Evolutionary conservation across 1,284 basidiomycete species (phyloP).

Genomic region (Trametes sp.): DNA sequence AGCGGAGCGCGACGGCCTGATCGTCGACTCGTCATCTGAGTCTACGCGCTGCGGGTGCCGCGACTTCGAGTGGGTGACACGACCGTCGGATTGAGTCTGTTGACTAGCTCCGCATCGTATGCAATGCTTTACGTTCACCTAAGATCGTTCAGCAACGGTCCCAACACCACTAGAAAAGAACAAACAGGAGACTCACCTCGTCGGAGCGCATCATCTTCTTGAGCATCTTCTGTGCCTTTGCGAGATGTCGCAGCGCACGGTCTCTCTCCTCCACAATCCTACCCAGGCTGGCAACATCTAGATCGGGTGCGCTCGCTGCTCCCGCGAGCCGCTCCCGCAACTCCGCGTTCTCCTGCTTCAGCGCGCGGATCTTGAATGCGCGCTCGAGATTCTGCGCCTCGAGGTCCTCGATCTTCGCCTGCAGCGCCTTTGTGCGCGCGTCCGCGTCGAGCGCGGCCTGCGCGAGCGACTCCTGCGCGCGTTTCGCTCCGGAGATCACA

Average conservation of each 20-base stretch:
- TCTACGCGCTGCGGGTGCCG: conserved; percentile 3
- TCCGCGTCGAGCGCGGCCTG: conserved; percentile 12
- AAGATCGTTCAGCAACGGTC: background rate
- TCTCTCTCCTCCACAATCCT: conserved; percentile 26
- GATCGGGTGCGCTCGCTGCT: conserved; percentile 15
- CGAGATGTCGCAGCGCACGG: conserved; percentile 29
- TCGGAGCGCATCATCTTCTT: conserved; percentile 26
- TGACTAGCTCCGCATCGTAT: background rate
- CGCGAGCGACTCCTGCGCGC: conserved; percentile 29
- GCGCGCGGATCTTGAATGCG: conserved; percentile 17
- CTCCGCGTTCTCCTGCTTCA: conserved; percentile 33
- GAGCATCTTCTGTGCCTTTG: conserved; percentile 30
- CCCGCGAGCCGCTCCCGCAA: conserved; percentile 27
- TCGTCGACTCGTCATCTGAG: conserved; percentile 25
- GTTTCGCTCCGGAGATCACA: conserved; percentile 22
- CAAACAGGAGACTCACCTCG: conserved; percentile 16
- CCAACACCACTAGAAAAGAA: background rate
- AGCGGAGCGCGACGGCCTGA: conserved; percentile 12
- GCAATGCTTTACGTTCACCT: no score
- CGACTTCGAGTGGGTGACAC: background rate
- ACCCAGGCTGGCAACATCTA: background rate
- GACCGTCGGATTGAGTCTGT: background rate
- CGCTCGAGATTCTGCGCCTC: conserved; percentile 28
- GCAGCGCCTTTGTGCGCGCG: conserved; percentile 11
- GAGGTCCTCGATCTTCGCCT: conserved; percentile 28